Evolutionary conservation across 495 filamentous ascomycete species (phyloP), one percentile per base, ranked within the genome.

Genomic region (Apiosordaria backusii): DNA sequence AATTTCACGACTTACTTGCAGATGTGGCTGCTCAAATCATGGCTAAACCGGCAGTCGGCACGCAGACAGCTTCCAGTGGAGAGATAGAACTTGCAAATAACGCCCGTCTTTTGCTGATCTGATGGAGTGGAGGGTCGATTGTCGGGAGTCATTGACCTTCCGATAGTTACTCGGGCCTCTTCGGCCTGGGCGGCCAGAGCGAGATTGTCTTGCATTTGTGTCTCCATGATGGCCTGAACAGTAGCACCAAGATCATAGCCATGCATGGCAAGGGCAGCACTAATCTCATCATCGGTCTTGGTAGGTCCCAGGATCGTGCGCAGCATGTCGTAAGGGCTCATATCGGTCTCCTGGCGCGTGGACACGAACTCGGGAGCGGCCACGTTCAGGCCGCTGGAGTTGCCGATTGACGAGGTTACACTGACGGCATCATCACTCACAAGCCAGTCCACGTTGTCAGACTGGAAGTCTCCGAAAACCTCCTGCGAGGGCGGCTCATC

Each of bases 301-400:
- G 90, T 88, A 71, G 93, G 92, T 13, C 94, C 92, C 40, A 99
- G 82, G 29, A 99, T 95, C 13, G 93, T 97, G 60, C 96, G 90
- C 54, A 99, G 82, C 83, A 99, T 99, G 76, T 99, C 96, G 80
- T 97, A 96, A 3, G 96, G 93, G 61, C 91, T 95, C 96, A 99
- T 99, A 71, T 98, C 93, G 67, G 81, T 82, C 68, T 90, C 88
- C 65, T 90, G 86, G 60, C 66, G 40, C 88, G 72, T 86, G 26
- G 91, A 87, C 66, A 75, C 74, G 71, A 92, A 96, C 64, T 93
- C 88, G 18, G 92, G 89, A 7, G 89, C 90, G 21, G 88, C 89
- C 63, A 89, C 90, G 67, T 92, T 88, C 27, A 89, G 82, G 23
- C 86, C 90, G 63, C 85, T 86, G 55, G 84, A 85, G 52, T 82